Percentiles rank a stretch among this genome's conserved stretches.
Evolutionary conservation across 345 rosid species (phyloP).

Genomic region (Gossypium turneri): DNA sequence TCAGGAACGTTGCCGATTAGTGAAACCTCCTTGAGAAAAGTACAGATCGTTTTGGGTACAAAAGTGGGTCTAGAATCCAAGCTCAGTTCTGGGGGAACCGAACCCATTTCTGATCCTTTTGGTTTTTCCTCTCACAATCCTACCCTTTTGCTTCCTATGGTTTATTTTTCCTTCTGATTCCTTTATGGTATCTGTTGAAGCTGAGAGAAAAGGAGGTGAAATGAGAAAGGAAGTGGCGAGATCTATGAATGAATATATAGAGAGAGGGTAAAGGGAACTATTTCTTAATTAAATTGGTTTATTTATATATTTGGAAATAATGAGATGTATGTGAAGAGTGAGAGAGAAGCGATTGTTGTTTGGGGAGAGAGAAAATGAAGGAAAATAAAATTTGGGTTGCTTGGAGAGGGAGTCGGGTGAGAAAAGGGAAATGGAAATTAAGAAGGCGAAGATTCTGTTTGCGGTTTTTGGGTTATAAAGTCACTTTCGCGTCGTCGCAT

Average conservation of each 20-base stretch:
- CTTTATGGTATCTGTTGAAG: not conserved
- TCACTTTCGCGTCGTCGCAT: conserved; percentile 62
- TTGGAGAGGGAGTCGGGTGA: not conserved
- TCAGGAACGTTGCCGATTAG: conserved; percentile 41
- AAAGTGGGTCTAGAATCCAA: conserved; percentile 48
- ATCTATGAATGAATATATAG: conserved; percentile 31
- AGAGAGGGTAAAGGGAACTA: not conserved
- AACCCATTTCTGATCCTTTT: conserved; percentile 38
- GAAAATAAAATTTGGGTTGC: not conserved
- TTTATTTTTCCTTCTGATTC: not conserved
- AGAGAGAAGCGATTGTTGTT: conserved; percentile 23
- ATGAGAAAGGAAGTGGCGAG: conserved; percentile 25
- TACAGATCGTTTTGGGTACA: conserved; percentile 50
- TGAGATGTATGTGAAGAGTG: conserved; percentile 2
- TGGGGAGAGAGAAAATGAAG: conserved; percentile 21
- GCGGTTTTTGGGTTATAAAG: conserved; percentile 23
- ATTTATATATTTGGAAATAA: not conserved
- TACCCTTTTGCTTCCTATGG: not conserved
- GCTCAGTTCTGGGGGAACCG: conserved; percentile 66
- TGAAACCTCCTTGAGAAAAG: conserved; percentile 46
- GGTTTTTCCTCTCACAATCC: not conserved
- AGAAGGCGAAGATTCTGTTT: conserved; percentile 40
- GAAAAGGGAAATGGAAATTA: conserved; percentile 10
- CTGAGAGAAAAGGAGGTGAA: conserved; percentile 6
- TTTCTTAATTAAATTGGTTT: not conserved